Evolutionary conservation across 1,284 basidiomycete genomes (phyloP).

Genomic region (Termitomyces sp.): DNA sequence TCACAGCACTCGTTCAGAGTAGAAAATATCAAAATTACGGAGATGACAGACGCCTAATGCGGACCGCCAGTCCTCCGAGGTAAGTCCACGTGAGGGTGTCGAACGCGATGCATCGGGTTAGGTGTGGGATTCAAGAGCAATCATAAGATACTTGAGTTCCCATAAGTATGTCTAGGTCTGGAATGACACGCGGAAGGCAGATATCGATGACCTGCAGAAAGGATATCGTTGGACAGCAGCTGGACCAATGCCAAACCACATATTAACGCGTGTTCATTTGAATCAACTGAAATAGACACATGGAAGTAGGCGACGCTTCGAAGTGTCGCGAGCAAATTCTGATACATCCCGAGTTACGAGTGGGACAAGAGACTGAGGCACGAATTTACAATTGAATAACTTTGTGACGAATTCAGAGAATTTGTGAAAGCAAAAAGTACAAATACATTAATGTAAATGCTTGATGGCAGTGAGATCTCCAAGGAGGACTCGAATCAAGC

Average conservation of each 20-base stretch:
- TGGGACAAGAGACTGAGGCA: background rate
- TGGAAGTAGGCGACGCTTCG: background rate
- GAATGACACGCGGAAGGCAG: background rate
- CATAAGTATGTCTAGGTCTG: background rate
- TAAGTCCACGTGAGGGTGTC: conserved; percentile 4
- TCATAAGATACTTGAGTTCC: background rate
- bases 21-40: background rate
- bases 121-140: background rate
- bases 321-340: background rate
- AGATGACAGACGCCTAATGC: background rate
- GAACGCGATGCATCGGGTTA: background rate
- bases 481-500: background rate
- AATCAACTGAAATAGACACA: background rate
- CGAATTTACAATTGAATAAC: background rate
- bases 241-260: background rate
- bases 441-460: background rate
- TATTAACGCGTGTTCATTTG: background rate
- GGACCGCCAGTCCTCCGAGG: conserved; percentile 8
- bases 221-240: background rate
- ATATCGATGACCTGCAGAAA: background rate
- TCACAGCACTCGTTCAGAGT: background rate
- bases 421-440: background rate
- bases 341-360: background rate
- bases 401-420: background rate
- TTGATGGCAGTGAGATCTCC: background rate